Percentiles rank a stretch among this genome's conserved stretches.
phyloP scores from a whole-genome alignment of 441 rosid species.

The Mallotus japonicus region DNA sequence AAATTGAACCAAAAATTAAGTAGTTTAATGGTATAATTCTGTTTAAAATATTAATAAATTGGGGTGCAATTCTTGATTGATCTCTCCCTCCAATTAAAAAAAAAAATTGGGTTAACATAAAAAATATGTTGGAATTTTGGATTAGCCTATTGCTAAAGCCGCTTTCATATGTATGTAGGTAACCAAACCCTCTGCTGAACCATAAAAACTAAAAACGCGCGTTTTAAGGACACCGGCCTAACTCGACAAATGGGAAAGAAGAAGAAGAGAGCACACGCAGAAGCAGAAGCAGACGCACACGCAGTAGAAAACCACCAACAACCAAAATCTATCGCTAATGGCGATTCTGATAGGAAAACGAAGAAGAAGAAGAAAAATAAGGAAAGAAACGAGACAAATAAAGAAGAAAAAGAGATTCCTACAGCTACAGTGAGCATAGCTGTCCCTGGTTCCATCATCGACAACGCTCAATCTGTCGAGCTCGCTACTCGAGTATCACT shows the following conservation, averaged over 20 bases:
- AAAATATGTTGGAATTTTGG: too few species aligned
- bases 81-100: too few species aligned
- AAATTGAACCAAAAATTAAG: too few species aligned
- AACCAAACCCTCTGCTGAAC: conserved; percentile 22
- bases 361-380: conserved; percentile 33
- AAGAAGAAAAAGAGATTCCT: conserved; percentile 19
- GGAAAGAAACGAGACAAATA: conserved; percentile 21
- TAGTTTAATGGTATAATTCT: too few species aligned
- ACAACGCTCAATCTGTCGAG: conserved; percentile 91
- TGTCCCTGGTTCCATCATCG: conserved; percentile 87
- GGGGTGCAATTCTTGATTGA: too few species aligned
- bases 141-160: too few species aligned
- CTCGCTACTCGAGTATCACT: conserved; percentile 82
- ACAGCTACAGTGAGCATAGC: conserved; percentile 75
- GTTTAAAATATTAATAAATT: too few species aligned
- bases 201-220: conserved; percentile 8
- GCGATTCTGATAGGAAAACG: conserved; percentile 25
- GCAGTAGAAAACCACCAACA: not conserved
- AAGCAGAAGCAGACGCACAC: conserved; percentile 35
- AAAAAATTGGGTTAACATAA: too few species aligned
- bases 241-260: conserved; percentile 57
- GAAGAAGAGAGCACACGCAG: conserved; percentile 44
- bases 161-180: too few species aligned
- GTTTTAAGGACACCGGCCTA: not conserved
- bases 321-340: conserved; percentile 24